Conservation (phyloP, 2,329 filamentous ascomycete species). For the Trichoderma harzianum region DNA sequence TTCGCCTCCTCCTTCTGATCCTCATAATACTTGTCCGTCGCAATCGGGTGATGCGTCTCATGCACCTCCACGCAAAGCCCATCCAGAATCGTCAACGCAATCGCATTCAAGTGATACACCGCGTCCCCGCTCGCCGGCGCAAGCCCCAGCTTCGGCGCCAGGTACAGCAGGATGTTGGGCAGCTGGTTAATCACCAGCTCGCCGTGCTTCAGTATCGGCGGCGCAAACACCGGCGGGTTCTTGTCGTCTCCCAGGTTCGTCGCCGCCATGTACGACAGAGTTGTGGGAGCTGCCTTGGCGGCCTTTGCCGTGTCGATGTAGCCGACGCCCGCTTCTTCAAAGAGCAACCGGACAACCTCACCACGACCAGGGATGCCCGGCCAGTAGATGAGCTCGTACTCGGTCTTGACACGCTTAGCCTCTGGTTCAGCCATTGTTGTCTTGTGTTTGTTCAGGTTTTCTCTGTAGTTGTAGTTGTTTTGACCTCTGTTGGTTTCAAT, state of each 20-base stretch:
- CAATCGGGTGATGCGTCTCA: constrained; percentile 72
- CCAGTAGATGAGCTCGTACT: constrained; percentile 69
- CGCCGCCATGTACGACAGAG: constrained; percentile 47
- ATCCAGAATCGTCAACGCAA: constrained; percentile 69
- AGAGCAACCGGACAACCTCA: constrained; percentile 67
- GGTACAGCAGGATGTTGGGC: constrained; percentile 68
- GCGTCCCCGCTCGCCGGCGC: constrained; percentile 41
- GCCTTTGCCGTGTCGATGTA: constrained; percentile 56
- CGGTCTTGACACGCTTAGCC: constrained; percentile 25
- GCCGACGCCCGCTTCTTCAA: constrained; percentile 63
- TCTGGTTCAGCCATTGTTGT: constrained; percentile 3
- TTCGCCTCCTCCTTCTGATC: constrained; percentile 69
- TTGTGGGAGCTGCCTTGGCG: constrained; percentile 45
- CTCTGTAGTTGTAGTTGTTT: background rate
- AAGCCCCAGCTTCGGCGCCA: constrained; percentile 59
- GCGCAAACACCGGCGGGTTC: constrained; percentile 65
- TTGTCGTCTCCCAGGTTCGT: constrained; percentile 45
- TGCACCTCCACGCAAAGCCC: constrained; percentile 68
- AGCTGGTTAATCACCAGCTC: constrained; percentile 65
- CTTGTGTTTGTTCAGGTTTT: background rate
- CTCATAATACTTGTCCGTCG: constrained; percentile 61
- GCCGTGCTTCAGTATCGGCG: constrained; percentile 63
- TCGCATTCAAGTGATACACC: constrained; percentile 57
- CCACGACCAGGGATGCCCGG: constrained; percentile 68
- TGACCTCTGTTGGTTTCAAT: background rate